A percentile compares a stretch with the other conserved stretches of the same genome.
Conservation (phyloP, 768 basidiomycete species). For the Coprinopsis marcescibilis region DNA sequence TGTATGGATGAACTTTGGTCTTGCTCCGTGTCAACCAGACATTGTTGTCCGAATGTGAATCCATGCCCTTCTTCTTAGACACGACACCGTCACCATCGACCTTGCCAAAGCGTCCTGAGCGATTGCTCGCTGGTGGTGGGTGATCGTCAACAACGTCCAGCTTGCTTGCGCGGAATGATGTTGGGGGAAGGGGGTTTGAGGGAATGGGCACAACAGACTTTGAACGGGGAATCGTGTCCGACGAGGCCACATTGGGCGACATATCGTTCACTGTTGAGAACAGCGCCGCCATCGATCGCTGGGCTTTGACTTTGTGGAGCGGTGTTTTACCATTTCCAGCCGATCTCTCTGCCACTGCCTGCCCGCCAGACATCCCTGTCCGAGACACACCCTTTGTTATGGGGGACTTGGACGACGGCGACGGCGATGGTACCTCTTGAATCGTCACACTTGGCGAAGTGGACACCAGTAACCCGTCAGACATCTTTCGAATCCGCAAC, state of each 20-base stretch:
- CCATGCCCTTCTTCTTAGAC: conserved; percentile 14
- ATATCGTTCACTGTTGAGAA: conserved; percentile 14
- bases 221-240: conserved; percentile 4
- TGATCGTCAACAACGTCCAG: conserved; percentile 4
- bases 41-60: conserved; percentile 26
- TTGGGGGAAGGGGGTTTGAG: neutral
- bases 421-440: conserved; percentile 12
- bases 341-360: neutral
- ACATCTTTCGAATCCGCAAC: conserved; percentile 8
- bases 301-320: conserved; percentile 26
- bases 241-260: conserved; percentile 5
- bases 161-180: conserved; percentile 5
- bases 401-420: neutral
- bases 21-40: conserved; percentile 36
- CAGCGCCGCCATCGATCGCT: conserved; percentile 33
- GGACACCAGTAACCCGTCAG: no score
- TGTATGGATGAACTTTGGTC: conserved; percentile 53
- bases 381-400: conserved; percentile 9
- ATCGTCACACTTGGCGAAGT: no score
- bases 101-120: neutral
- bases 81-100: conserved; percentile 15
- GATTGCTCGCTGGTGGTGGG: neutral
- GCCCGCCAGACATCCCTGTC: conserved; percentile 9
- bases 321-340: neutral
- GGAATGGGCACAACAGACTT: conserved; percentile 8